These are phyloP conservation scores for Colletotrichum sp. DNA, from an alignment of 2,329 filamentous ascomycete genomes.

Conservation along the genomic window DNA sequence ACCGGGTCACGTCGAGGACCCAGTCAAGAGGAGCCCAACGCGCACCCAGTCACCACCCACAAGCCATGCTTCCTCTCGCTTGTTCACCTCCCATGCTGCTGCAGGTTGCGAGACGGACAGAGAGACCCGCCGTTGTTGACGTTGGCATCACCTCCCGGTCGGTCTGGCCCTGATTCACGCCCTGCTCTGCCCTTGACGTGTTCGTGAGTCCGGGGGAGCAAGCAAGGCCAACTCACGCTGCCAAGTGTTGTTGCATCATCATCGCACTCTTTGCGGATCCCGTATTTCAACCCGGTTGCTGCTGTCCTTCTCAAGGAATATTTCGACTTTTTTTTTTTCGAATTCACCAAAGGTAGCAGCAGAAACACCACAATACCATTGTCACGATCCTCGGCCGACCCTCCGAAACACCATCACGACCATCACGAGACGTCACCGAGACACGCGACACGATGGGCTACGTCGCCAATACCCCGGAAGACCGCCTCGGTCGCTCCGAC, in stretches of 20 bases:
- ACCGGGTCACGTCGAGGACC: background rate
- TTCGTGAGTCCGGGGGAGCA: background rate
- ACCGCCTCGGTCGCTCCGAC: constrained; percentile 77
- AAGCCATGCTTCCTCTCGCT: background rate
- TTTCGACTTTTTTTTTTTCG: background rate
- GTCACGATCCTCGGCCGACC: background rate
- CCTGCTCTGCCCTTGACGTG: background rate
- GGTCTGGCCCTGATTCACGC: background rate
- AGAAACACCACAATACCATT: background rate
- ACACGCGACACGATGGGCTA: constrained; percentile 62
- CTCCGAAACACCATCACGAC: background rate
- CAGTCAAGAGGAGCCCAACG: background rate
- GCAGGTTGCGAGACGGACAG: background rate
- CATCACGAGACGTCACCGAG: background rate
- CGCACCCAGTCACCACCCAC: background rate
- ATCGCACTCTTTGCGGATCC: background rate
- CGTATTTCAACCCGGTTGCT: background rate
- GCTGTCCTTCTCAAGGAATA: background rate
- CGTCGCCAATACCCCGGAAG: constrained; percentile 79
- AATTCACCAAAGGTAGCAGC: background rate
- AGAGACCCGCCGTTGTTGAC: background rate
- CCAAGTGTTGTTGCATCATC: background rate
- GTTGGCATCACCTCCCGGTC: background rate
- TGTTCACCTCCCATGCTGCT: background rate
- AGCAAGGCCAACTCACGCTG: background rate